Conservation (phyloP, 2,329 filamentous ascomycete genomes). For the Cytospora paraplurivora region DNA sequence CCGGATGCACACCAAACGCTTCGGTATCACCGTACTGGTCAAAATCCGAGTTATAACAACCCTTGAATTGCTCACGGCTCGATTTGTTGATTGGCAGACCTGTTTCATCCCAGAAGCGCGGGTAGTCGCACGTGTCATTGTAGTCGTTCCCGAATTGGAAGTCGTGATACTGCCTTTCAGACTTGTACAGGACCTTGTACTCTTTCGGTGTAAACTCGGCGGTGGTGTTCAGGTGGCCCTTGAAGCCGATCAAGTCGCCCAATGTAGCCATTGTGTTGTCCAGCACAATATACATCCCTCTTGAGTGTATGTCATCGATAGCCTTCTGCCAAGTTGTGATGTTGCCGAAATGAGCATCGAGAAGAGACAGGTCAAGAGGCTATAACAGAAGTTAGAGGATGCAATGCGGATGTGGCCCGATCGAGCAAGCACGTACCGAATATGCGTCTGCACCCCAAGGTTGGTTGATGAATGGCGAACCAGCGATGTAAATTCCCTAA, state of each 20-base stretch:
- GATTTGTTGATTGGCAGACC: constrained; percentile 52
- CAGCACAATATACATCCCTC: constrained; percentile 65
- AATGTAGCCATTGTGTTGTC: constrained; percentile 68
- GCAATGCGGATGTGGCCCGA: neutral
- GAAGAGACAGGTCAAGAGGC: constrained; percentile 60
- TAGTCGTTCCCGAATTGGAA: constrained; percentile 57
- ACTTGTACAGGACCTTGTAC: constrained; percentile 60
- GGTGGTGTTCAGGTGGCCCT: constrained; percentile 60
- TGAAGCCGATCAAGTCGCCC: constrained; percentile 64
- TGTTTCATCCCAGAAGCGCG: constrained; percentile 62
- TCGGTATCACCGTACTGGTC: constrained; percentile 65
- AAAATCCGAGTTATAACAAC: constrained; percentile 65
- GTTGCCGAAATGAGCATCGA: constrained; percentile 63
- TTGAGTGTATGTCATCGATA: constrained; percentile 60
- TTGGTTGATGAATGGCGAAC: constrained; percentile 61
- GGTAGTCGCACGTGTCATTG: constrained; percentile 57
- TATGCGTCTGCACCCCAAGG: constrained; percentile 65
- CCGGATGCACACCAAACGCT: constrained; percentile 64
- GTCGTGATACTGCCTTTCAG: constrained; percentile 56
- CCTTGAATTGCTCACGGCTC: constrained; percentile 49
- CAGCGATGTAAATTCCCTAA: constrained; percentile 62
- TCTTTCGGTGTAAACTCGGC: constrained; percentile 58
- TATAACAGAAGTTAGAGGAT: constrained; percentile 31
- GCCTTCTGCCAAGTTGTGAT: constrained; percentile 58
- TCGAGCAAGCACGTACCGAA: constrained; percentile 32